phyloP scores from a whole-genome alignment of 306 rosid species.

The Phaseolus lunatus region DNA sequence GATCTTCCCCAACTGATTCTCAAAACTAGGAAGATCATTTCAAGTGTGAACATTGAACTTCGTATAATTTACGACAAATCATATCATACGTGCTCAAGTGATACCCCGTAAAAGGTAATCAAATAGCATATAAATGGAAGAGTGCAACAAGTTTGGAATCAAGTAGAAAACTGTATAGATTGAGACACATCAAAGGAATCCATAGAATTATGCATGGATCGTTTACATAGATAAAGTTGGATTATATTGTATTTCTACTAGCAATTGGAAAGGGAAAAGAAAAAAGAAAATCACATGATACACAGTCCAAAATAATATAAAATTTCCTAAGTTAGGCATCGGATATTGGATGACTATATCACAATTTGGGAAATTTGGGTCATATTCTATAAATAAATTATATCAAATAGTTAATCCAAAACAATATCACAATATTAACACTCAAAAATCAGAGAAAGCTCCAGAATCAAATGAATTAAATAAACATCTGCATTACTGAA shows the following conservation, averaged over 20 bases:
- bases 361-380: constrained; percentile 1
- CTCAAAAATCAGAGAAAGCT: neutral
- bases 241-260: constrained; percentile 5
- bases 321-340: neutral
- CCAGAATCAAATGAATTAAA: neutral
- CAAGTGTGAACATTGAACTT: constrained; percentile 10
- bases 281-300: neutral
- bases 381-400: neutral
- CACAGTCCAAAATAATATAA: neutral
- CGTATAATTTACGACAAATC: too few species aligned
- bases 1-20: neutral
- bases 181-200: neutral
- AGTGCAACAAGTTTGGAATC: neutral
- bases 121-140: constrained; percentile 4
- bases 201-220: neutral
- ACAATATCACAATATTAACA: neutral
- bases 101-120: neutral
- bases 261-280: neutral
- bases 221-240: neutral
- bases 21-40: constrained; percentile 24
- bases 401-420: constrained; percentile 14
- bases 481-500: neutral
- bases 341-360: neutral
- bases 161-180: constrained; percentile 10
- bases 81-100: too few species aligned